These are phyloP conservation scores for Coemansia sp. DNA, from an alignment of 192 early-diverging fungal species.

Conservation along the genomic window DNA sequence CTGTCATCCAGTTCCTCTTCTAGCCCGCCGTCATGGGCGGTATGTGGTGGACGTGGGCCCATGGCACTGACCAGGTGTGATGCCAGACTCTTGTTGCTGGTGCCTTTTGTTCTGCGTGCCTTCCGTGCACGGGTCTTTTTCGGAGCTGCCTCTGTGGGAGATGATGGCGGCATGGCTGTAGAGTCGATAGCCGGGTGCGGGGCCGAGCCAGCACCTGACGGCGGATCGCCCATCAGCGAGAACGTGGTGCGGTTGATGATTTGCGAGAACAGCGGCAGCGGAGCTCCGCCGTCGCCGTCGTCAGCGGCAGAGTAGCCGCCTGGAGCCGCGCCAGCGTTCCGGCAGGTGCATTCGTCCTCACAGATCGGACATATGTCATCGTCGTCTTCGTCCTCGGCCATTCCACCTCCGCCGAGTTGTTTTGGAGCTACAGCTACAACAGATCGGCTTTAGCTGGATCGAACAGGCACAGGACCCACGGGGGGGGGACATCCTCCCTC, in stretches of 20 bases:
- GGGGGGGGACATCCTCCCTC: no score
- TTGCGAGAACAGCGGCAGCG: constrained; percentile 33
- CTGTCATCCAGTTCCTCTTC: constrained; percentile 6
- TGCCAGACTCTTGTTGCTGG: constrained; percentile 19
- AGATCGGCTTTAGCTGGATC: no score
- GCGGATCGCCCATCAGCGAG: no score
- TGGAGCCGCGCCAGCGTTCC: constrained; percentile 6
- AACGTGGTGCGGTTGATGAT: constrained; percentile 1
- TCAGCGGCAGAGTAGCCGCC: background rate
- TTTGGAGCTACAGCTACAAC: no score
- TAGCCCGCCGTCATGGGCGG: background rate
- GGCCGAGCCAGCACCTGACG: no score
- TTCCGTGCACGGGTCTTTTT: no score
- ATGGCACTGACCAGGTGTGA: constrained; percentile 28
- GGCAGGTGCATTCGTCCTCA: constrained; percentile 45
- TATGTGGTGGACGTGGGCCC: constrained; percentile 1
- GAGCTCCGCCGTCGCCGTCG: background rate
- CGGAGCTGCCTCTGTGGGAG: background rate
- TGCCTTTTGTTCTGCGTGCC: constrained; percentile 2
- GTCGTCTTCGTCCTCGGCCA: constrained; percentile 30
- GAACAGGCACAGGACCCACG: no score
- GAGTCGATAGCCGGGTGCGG: no score
- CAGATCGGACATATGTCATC: constrained; percentile 48
- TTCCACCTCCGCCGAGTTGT: no score
- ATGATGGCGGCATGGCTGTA: background rate